A percentile compares a stretch with the other conserved stretches of the same genome.
phyloP scores from a whole-genome alignment of 176 grass and related monocot species.

The Lolium rigidum region DNA sequence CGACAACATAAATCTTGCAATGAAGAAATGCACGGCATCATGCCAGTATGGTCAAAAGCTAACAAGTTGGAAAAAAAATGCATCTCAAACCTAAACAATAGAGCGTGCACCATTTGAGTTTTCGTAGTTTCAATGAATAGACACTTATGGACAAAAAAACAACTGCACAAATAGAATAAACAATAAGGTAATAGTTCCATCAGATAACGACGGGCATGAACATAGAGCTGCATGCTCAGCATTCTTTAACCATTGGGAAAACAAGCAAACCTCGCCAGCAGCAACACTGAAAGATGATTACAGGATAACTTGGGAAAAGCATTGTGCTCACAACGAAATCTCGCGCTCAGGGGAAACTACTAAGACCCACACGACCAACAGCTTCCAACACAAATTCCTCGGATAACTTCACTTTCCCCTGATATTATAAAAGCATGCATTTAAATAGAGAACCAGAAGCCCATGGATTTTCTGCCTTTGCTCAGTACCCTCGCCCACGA shows the following conservation, averaged over 20 bases:
- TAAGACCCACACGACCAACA: conserved; percentile 36
- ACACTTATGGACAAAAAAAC: neutral
- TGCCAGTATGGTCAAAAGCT: too few relatives aligned
- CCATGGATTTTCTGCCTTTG: conserved; percentile 22
- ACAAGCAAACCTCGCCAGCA: conserved; percentile 50
- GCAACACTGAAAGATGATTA: conserved; percentile 48
- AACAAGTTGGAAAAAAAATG: too few relatives aligned
- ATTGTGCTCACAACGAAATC: conserved; percentile 61
- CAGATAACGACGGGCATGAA: conserved; percentile 53
- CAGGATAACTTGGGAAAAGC: conserved; percentile 51
- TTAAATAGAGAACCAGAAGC: conserved; percentile 43
- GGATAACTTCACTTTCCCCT: conserved; percentile 50
- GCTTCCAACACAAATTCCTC: conserved; percentile 55
- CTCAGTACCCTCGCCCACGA: conserved; percentile 52
- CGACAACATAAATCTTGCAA: too few relatives aligned
- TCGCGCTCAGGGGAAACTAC: conserved; percentile 47
- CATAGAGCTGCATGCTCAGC: conserved; percentile 66
- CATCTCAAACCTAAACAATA: too few relatives aligned
- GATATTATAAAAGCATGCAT: conserved; percentile 61
- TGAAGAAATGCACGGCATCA: too few relatives aligned
- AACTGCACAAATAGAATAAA: conserved; percentile 58
- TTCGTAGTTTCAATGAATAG: too few relatives aligned
- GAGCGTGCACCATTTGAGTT: too few relatives aligned
- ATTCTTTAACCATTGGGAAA: conserved; percentile 59
- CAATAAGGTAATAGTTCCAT: conserved; percentile 44